Conservation (phyloP, 768 basidiomycete genomes). For the Boletus vinaceobasis region DNA sequence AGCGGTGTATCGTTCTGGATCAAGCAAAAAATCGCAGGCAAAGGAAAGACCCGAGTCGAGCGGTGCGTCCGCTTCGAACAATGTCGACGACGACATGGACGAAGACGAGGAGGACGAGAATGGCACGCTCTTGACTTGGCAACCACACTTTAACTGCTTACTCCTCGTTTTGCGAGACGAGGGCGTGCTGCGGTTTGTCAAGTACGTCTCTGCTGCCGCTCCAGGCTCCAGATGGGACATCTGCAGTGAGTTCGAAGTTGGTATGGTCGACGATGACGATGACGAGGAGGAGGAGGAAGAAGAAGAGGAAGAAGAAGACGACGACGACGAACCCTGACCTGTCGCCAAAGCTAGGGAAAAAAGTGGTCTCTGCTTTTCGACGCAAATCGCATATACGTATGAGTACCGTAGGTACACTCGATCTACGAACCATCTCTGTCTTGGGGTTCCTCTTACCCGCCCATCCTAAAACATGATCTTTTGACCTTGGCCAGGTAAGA, state of each 20-base stretch:
- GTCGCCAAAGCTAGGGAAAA: not conserved
- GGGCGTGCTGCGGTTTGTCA: slow-evolving; percentile 91
- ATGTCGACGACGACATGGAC: slow-evolving; percentile 5
- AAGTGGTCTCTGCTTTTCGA: not conserved
- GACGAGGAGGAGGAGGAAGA: slow-evolving; percentile 30
- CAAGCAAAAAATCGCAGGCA: slow-evolving; percentile 36
- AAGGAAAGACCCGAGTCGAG: slow-evolving; percentile 15
- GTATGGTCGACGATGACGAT: slow-evolving; percentile 63
- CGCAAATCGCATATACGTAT: not conserved
- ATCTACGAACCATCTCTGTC: not conserved
- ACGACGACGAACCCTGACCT: slow-evolving; percentile 27
- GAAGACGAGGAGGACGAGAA: slow-evolving; percentile 52
- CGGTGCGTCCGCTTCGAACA: slow-evolving; percentile 12
- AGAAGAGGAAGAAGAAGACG: slow-evolving; percentile 33
- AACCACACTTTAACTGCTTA: slow-evolving; percentile 86
- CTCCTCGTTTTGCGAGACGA: slow-evolving; percentile 89
- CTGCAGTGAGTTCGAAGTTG: slow-evolving; percentile 89
- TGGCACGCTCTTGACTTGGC: slow-evolving; percentile 78
- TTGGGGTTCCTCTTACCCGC: not conserved
- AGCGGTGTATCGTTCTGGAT: slow-evolving; percentile 78
- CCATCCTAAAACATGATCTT: slow-evolving; percentile 63
- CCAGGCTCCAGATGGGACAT: slow-evolving; percentile 93
- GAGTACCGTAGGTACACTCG: not conserved
- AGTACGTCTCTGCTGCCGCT: slow-evolving; percentile 89
- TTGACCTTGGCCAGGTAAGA: slow-evolving; percentile 60